phyloP scores from a whole-genome alignment of 2,329 filamentous ascomycete species.

The Pseudogymnoascus sp. region DNA sequence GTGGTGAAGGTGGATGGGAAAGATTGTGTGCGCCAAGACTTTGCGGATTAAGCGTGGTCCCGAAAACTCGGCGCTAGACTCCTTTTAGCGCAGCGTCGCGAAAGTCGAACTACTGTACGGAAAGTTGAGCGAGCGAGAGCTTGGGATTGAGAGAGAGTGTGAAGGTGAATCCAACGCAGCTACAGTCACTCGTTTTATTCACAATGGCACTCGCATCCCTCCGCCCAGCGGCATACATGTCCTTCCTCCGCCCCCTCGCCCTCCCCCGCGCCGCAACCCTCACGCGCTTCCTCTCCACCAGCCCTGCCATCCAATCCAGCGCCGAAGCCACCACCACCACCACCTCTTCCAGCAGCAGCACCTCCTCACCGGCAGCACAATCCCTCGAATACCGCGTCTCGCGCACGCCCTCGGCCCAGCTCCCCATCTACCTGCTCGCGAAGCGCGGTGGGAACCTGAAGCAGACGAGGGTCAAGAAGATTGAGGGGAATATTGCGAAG shows the following conservation, averaged over 20 bases:
- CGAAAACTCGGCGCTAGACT: neutral
- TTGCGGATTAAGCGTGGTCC: constrained; percentile 1
- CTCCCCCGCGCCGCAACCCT: constrained; percentile 24
- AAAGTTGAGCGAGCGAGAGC: constrained; percentile 5
- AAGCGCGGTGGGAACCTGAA: constrained; percentile 71
- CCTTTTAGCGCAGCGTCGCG: neutral
- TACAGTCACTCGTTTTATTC: neutral
- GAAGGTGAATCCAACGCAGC: neutral
- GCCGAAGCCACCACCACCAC: neutral
- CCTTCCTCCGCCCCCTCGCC: constrained; percentile 26
- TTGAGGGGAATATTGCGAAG: constrained; percentile 61
- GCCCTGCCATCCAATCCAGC: constrained; percentile 11
- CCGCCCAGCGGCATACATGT: constrained; percentile 11
- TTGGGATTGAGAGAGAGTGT: too few species aligned
- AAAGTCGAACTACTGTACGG: neutral
- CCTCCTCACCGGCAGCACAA: constrained; percentile 14
- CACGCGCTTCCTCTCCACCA: constrained; percentile 20
- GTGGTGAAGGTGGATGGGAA: constrained; percentile 15
- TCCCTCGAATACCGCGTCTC: constrained; percentile 44
- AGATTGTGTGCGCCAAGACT: constrained; percentile 12
- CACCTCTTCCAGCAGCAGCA: neutral
- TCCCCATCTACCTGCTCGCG: constrained; percentile 67
- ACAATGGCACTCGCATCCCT: neutral
- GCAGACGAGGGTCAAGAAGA: constrained; percentile 68
- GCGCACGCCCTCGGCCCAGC: constrained; percentile 60